Evolutionary conservation across 2,329 filamentous ascomycete species (phyloP).

Genomic region (Aspergillus pseudoterreus): DNA sequence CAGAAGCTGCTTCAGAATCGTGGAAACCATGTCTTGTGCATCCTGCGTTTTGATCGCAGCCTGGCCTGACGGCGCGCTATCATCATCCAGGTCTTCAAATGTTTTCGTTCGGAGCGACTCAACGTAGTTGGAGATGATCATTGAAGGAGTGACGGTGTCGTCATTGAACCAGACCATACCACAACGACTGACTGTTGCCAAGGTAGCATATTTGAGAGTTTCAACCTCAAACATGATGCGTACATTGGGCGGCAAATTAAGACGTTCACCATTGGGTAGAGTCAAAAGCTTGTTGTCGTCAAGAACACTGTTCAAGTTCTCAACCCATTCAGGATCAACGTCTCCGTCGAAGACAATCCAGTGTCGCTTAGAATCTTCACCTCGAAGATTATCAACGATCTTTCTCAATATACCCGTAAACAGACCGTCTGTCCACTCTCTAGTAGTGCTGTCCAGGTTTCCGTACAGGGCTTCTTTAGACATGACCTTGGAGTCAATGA

Average conservation of each 20-base stretch:
- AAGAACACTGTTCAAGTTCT: slow-evolving; percentile 98
- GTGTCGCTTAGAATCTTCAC: slow-evolving; percentile 92
- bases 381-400: slow-evolving; percentile 97
- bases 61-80: slow-evolving; percentile 71
- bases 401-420: slow-evolving; percentile 98
- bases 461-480: slow-evolving; percentile 97
- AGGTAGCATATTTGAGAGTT: slow-evolving; percentile 91
- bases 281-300: slow-evolving; percentile 99
- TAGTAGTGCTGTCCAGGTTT: slow-evolving; percentile 90
- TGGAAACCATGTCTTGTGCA: slow-evolving; percentile 74
- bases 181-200: slow-evolving; percentile 98
- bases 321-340: slow-evolving; percentile 98
- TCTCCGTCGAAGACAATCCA: slow-evolving; percentile 99
- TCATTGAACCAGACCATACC: slow-evolving; percentile 99
- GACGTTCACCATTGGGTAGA: slow-evolving; percentile 93
- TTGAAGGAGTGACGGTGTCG: slow-evolving; percentile 86
- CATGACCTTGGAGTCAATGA: slow-evolving; percentile 99
- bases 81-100: slow-evolving; percentile 95
- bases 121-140: slow-evolving; percentile 92
- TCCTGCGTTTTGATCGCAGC: slow-evolving; percentile 73
- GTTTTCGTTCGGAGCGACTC: slow-evolving; percentile 74
- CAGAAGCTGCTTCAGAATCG: slow-evolving; percentile 71
- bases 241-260: slow-evolving; percentile 90
- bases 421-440: slow-evolving; percentile 97
- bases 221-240: slow-evolving; percentile 99